Base-by-base conservation (phyloP, 2,329 filamentous ascomycete species). In the Colletotrichum somersetense region DNA sequence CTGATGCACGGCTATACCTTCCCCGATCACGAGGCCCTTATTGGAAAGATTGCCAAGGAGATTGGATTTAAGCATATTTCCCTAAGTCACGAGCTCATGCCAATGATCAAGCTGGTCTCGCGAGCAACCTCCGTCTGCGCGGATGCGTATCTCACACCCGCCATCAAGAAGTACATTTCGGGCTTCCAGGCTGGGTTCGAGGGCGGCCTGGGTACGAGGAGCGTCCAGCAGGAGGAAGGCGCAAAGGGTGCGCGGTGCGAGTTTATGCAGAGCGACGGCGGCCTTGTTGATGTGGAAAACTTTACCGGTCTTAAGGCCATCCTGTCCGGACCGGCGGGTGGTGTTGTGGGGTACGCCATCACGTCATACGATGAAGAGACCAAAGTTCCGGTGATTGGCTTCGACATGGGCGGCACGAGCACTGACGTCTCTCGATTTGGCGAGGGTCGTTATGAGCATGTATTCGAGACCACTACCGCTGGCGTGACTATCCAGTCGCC, bases 401-500 rank as follows among this genome's bases (percentile, higher is more conserved):
- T 98, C 77, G 95, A 98, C 76, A 98, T 98, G 95, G 94, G 94
- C 48, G 95, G 95, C 14, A 98, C 95, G 0, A 95, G 92, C 69
- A 98, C 95, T 0, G 95, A 98, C 80, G 94, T 97, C 12, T 97
- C 93, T 44, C 87, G 95, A 61, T 98, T 96, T 77, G 93, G 93
- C 7, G 90, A 92, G 66, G 95, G 95, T 20, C 87, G 93, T 66
- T 96, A 97, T 77, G 95, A 97, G 77, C 95, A 98, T 77, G 94
- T 97, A 0, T 97, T 97, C 76, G 95, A 97, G 81, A 97, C 95
- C 0, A 97, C 94, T 0, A 97, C 94, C 1, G 95, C 95, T 0
- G 95, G 95, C n/a, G 93, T 97, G 0, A 96, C 95, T 0, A 96
- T 97, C 38, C 95, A 97, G 77, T 95, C 93, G 1, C 95, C 95